Conservation (phyloP, 2,329 filamentous ascomycete genomes). For the Verticillium isaacii region DNA sequence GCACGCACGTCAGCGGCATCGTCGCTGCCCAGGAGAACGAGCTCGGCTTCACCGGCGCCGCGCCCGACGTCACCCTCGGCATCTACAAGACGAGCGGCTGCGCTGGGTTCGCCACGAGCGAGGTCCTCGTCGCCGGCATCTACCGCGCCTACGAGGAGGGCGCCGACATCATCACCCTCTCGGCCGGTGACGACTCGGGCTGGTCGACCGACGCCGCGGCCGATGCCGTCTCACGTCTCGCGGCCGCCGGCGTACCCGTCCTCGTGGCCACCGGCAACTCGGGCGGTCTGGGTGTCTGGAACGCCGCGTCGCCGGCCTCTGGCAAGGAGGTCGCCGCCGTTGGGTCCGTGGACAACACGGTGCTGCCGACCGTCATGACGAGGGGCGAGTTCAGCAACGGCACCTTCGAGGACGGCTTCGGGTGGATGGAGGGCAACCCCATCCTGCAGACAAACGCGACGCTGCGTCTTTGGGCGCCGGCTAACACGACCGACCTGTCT, state of each 20-base stretch:
- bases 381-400: conserved; percentile 4
- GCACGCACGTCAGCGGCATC: conserved; percentile 41
- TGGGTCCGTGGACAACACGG: conserved; percentile 17
- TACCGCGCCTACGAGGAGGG: conserved; percentile 37
- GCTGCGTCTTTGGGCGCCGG: conserved; percentile 3
- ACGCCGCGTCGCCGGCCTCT: conserved; percentile 16
- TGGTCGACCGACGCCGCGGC: conserved; percentile 21
- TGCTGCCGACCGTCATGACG: not conserved
- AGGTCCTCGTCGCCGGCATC: conserved; percentile 35
- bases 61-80: conserved; percentile 33
- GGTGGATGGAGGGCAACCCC: conserved; percentile 7
- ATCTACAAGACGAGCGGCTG: conserved; percentile 34
- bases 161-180: conserved; percentile 26
- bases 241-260: conserved; percentile 21
- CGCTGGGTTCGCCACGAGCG: conserved; percentile 25
- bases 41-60: conserved; percentile 33
- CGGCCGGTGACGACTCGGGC: conserved; percentile 18
- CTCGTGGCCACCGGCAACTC: conserved; percentile 21
- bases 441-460: conserved; percentile 5
- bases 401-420: conserved; percentile 6
- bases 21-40: conserved; percentile 36
- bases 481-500: not conserved
- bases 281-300: conserved; percentile 17
- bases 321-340: conserved; percentile 18
- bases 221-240: conserved; percentile 20